These are phyloP conservation scores for Cladobotryum protrusum DNA, from an alignment of 2,329 filamentous ascomycete genomes.

Conservation along the genomic window DNA sequence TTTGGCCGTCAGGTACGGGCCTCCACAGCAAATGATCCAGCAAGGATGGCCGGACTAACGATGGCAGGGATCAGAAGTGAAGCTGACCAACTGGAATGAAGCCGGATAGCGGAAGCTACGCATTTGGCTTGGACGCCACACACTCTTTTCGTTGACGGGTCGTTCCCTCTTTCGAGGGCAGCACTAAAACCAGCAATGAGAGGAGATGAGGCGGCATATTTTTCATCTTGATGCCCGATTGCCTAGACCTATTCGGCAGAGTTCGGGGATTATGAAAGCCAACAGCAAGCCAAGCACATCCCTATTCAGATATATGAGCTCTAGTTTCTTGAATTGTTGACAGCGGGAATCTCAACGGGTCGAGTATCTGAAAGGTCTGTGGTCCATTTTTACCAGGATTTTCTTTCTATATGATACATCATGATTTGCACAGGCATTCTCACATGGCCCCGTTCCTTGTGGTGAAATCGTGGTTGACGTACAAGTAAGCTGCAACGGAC, in stretches of 20 bases:
- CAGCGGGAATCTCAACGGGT: no score
- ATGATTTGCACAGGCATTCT: no score
- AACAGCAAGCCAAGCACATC: not conserved
- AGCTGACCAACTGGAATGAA: slow-evolving; percentile 14
- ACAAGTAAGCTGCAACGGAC: no score
- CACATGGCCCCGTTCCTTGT: no score
- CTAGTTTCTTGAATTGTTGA: no score
- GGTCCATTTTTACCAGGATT: no score
- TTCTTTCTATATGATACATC: no score
- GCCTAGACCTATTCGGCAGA: not conserved
- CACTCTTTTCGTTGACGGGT: not conserved
- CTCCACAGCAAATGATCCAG: not conserved
- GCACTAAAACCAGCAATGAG: not conserved
- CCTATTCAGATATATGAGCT: no score
- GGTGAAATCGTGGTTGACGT: no score
- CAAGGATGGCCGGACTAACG: not conserved
- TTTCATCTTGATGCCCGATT: not conserved
- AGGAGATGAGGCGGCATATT: not conserved
- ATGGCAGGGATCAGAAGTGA: slow-evolving; percentile 1
- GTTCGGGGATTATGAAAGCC: not conserved
- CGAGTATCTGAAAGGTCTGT: no score
- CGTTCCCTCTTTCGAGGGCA: not conserved
- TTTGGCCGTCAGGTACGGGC: not conserved
- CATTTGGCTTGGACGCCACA: slow-evolving; percentile 10
- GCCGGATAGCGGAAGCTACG: slow-evolving; percentile 13